Base-by-base conservation (phyloP, 352 stramenopile genomes). In the Globisporangium radiosum region DNA sequence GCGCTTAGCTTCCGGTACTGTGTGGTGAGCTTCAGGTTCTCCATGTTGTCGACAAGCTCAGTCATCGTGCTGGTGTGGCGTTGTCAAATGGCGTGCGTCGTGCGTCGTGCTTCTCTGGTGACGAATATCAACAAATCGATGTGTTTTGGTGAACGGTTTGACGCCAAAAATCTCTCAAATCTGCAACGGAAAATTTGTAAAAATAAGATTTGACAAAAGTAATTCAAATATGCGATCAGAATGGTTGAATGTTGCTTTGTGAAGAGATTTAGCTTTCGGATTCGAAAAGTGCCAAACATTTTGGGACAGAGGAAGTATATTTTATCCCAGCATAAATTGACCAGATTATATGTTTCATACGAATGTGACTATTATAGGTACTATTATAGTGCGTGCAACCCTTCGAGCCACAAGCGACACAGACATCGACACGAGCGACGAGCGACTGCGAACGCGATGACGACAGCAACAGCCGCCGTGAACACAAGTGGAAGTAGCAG, bases 91-190 rank as follows among this genome's bases (percentile, higher is more conserved):
- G 42, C 40, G 53, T 50, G 40, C 53, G 53, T 40, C 52, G 52
- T 37, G 51, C 52, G 45, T 47, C 52, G 38, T 33, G 52, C 52
- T 56, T 56, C 52, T 56, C 52, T 47, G 52, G 52, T 15, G 52
- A 57, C 40, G 53, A 57, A 50, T 57, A 50, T 57, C 42, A 57
- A 42, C 53, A 38, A 57, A 57, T 57, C 42, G 53, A 50, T 57
- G 17, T 49, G 53, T 40, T 57, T 57, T 57, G 17, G 40, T 57
- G 53, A 47, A 57, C 39, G 38, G 40, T 57, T 49, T 25, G 52
- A 48, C 38, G 52, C 52, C 39, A 49, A 49, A 49, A 49, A 49
- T 57, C 52, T 38, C 40, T 57, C 40, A 57, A 57, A 42, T 48
- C 53, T 50, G 39, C 53, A 57, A 50, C 40, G 42, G 53, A 51